These are phyloP conservation scores for Leishmania mexicana DNA, from an alignment of 208 protist species.

Conservation along the genomic window DNA sequence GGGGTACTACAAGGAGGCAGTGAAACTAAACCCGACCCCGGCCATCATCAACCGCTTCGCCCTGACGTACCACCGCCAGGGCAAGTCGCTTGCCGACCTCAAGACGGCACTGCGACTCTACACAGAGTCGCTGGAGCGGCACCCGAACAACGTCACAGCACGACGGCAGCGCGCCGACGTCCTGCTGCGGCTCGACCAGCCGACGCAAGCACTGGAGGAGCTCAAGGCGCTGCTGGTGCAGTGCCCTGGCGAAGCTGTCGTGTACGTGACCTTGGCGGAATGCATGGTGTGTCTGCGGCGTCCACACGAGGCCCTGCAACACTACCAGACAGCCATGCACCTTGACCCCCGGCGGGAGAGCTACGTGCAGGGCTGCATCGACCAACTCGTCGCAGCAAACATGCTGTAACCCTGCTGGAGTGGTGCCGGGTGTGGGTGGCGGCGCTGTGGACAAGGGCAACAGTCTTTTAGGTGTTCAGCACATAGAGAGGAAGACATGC, in stretches of 20 bases:
- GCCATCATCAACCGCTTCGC: slow-evolving; percentile 80
- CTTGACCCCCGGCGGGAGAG: slow-evolving; percentile 75
- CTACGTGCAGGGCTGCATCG: slow-evolving; percentile 72
- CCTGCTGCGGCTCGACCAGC: slow-evolving; percentile 72
- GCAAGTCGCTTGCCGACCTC: slow-evolving; percentile 48
- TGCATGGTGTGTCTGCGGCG: slow-evolving; percentile 60
- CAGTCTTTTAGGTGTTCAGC: not conserved
- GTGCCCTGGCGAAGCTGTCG: slow-evolving; percentile 88
- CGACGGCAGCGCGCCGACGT: slow-evolving; percentile 92
- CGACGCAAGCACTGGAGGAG: slow-evolving; percentile 70
- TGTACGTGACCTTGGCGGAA: slow-evolving; percentile 91
- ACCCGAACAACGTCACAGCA: slow-evolving; percentile 86
- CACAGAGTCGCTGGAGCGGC: slow-evolving; percentile 60
- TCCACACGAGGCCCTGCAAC: slow-evolving; percentile 49
- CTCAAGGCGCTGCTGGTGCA: slow-evolving; percentile 72
- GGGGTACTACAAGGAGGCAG: slow-evolving; percentile 90
- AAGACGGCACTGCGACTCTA: slow-evolving; percentile 77
- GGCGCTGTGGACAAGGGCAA: not conserved
- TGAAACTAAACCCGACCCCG: slow-evolving; percentile 83
- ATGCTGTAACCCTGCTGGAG: slow-evolving; percentile 13
- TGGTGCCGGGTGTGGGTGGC: not conserved
- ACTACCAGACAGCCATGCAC: slow-evolving; percentile 74
- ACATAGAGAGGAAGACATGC: not conserved
- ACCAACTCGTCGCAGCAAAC: slow-evolving; percentile 49
- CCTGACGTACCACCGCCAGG: slow-evolving; percentile 64